A percentile compares a stretch with the other conserved stretches of the same genome.
Evolutionary conservation across 2,329 filamentous ascomycete genomes (phyloP).

Genomic region (Apiospora arundinis): DNA sequence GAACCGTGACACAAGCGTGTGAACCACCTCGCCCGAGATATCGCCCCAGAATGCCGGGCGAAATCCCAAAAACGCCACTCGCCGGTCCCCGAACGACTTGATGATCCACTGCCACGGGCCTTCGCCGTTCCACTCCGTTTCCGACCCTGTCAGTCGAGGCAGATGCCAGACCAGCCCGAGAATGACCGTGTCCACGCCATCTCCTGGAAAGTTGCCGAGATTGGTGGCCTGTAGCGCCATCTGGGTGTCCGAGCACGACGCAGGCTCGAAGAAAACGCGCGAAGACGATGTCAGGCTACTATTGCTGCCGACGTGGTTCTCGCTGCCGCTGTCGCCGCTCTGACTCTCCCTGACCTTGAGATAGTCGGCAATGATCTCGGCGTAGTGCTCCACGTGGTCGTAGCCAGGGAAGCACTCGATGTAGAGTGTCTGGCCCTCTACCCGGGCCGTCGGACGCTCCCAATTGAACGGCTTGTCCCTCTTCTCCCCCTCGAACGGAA

Average conservation of each 20-base stretch:
- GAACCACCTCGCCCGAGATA: slow-evolving; percentile 27
- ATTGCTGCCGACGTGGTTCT: neutral
- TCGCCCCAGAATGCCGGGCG: slow-evolving; percentile 27
- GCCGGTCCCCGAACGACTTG: slow-evolving; percentile 19
- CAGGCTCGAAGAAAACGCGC: slow-evolving; percentile 23
- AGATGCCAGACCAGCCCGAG: slow-evolving; percentile 25
- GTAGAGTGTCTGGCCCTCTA: slow-evolving; percentile 26
- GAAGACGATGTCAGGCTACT: slow-evolving; percentile 24
- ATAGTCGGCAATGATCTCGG: slow-evolving; percentile 27
- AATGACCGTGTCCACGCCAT: slow-evolving; percentile 25
- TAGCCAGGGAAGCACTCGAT: slow-evolving; percentile 32
- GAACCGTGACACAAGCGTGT: slow-evolving; percentile 22
- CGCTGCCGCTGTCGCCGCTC: neutral
- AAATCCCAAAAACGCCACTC: slow-evolving; percentile 27
- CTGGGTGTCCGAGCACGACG: slow-evolving; percentile 25
- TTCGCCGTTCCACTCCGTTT: slow-evolving; percentile 20
- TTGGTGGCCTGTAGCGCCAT: slow-evolving; percentile 24
- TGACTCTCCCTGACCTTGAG: slow-evolving; percentile 22
- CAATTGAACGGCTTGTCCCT: slow-evolving; percentile 33
- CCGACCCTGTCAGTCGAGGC: slow-evolving; percentile 20
- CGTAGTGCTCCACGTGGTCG: slow-evolving; percentile 31
- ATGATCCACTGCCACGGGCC: slow-evolving; percentile 26
- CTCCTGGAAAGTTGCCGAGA: slow-evolving; percentile 21
- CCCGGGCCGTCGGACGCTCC: slow-evolving; percentile 29
- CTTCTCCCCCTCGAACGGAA: slow-evolving; percentile 30